Evolutionary conservation across 129 eudicot species (phyloP).

Genomic region (Flaveria trinervia): DNA sequence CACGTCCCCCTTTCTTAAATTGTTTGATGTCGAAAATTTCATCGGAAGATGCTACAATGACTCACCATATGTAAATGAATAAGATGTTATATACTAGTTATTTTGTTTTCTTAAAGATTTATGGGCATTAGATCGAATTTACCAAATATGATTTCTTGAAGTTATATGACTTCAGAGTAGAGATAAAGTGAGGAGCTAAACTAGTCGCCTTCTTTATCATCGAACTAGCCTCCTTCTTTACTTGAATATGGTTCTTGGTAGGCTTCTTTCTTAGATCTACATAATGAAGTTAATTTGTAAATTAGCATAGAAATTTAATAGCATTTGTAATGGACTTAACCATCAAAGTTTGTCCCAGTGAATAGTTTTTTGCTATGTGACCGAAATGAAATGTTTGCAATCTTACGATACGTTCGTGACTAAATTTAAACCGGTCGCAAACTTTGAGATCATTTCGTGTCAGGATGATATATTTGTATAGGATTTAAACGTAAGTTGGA

Average conservation of each 20-base stretch:
- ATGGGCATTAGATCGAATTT: neutral
- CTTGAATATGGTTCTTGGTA: neutral
- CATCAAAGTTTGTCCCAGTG: too few species aligned
- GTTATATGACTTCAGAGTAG: constrained; percentile 4
- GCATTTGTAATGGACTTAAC: too few species aligned
- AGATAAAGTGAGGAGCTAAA: neutral
- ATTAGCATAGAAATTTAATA: neutral
- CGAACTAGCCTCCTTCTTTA: neutral
- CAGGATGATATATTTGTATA: too few species aligned
- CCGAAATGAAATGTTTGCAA: too few species aligned
- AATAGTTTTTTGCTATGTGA: too few species aligned
- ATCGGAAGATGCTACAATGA: constrained; percentile 16
- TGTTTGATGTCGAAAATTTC: neutral
- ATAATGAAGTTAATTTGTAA: neutral
- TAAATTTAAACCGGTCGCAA: too few species aligned
- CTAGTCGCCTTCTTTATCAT: neutral
- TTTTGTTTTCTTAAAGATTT: too few species aligned
- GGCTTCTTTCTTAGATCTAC: constrained; percentile 15
- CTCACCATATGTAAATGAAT: neutral
- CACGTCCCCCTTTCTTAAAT: neutral
- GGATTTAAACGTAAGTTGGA: too few species aligned
- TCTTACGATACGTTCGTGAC: too few species aligned
- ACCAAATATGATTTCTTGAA: neutral
- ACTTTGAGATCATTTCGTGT: too few species aligned
- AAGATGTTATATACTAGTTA: too few species aligned